phyloP scores from a whole-genome alignment of 2,329 filamentous ascomycete species.

The Stagonosporopsis chrysanthemi region DNA sequence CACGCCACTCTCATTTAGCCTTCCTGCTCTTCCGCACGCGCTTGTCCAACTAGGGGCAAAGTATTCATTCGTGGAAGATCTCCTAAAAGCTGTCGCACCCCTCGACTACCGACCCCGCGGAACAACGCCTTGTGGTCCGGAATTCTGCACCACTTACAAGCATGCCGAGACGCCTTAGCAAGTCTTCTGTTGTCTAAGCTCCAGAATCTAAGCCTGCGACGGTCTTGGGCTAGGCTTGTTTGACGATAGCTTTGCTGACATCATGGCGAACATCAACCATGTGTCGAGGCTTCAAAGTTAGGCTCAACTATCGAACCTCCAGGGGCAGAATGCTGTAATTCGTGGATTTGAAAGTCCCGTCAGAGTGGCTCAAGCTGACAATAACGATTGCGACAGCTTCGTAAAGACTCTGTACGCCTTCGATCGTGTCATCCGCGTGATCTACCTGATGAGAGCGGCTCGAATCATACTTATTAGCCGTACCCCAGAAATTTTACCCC shows the following conservation, averaged over 20 bases:
- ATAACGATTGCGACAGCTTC: background rate
- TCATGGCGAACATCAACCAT: background rate
- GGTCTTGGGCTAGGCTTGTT: slow-evolving; percentile 17
- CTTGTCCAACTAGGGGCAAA: no score
- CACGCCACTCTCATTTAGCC: background rate
- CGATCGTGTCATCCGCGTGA: slow-evolving; percentile 1
- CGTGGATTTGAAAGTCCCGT: slow-evolving; percentile 14
- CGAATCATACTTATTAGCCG: slow-evolving; percentile 17
- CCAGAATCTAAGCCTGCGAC: slow-evolving; percentile 18
- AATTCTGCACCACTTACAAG: slow-evolving; percentile 22
- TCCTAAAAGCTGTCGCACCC: background rate
- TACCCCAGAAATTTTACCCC: slow-evolving; percentile 20
- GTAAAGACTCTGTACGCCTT: slow-evolving; percentile 2
- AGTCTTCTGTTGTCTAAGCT: slow-evolving; percentile 17
- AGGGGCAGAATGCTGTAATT: slow-evolving; percentile 5
- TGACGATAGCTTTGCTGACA: slow-evolving; percentile 9
- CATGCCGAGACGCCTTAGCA: slow-evolving; percentile 21
- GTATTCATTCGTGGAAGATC: slow-evolving; percentile 13
- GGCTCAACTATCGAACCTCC: background rate
- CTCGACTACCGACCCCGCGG: background rate
- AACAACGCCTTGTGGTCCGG: background rate
- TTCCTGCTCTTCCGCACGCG: background rate
- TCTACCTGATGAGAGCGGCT: slow-evolving; percentile 11
- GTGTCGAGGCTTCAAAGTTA: background rate
- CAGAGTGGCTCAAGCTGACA: slow-evolving; percentile 9